Percentiles rank a stretch among this genome's conserved stretches.
Evolutionary conservation across 176 grass and related monocot genomes (phyloP).

Genomic region (Oryza australiensis): DNA sequence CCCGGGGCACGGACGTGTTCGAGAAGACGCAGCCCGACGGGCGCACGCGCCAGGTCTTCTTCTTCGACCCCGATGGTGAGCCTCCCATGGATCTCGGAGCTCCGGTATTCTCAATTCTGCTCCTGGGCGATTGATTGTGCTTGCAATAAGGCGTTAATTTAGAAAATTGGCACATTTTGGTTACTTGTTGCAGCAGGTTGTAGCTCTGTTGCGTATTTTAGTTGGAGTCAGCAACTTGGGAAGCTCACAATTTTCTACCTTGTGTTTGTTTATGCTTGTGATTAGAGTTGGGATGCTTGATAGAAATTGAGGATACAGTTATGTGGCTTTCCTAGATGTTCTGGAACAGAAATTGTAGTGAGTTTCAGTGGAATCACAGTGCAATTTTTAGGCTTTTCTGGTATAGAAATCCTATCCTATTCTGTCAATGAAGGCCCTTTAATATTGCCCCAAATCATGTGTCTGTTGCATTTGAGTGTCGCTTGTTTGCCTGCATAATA

Average conservation of each 20-base stretch:
- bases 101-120: not conserved
- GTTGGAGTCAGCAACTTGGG: too few species aligned
- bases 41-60: conserved; percentile 83
- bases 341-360: too few species aligned
- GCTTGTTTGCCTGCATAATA: not conserved
- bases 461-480: not conserved
- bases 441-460: not conserved
- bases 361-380: too few species aligned
- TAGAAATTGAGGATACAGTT: too few species aligned
- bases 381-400: too few species aligned
- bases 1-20: conserved; percentile 56
- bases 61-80: conserved; percentile 94
- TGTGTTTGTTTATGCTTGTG: too few species aligned
- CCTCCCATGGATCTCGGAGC: not conserved
- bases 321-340: too few species aligned
- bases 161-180: not conserved
- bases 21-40: conserved; percentile 77
- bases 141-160: not conserved
- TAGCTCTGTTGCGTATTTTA: too few species aligned
- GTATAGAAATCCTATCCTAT: too few species aligned
- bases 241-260: too few species aligned
- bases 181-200: not conserved
- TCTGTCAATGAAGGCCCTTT: not conserved
- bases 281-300: too few species aligned
- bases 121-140: not conserved